These are phyloP conservation scores for Trametes sanguinea DNA, from an alignment of 768 basidiomycete genomes.

Conservation along the genomic window DNA sequence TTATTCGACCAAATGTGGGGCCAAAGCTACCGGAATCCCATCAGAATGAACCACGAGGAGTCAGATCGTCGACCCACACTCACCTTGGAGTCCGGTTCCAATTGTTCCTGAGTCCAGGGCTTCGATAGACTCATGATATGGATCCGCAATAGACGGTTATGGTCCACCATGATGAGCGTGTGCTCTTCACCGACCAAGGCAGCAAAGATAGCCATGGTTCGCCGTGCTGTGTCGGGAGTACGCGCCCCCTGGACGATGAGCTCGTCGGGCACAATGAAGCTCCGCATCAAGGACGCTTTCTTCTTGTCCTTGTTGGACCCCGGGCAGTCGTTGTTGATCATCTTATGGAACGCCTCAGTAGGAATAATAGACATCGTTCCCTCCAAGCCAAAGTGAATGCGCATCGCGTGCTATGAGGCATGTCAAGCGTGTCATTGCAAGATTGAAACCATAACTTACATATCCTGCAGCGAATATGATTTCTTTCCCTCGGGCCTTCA, in stretches of 20 bases:
- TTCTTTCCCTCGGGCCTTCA: no score
- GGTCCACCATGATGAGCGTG: not conserved
- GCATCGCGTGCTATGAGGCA: no score
- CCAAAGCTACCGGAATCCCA: not conserved
- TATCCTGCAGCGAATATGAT: no score
- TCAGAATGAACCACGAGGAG: no score
- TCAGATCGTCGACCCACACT: no score
- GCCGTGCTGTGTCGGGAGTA: not conserved
- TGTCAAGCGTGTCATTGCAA: no score
- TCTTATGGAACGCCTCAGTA: not conserved
- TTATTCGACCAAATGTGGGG: not conserved
- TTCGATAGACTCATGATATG: constrained; percentile 2
- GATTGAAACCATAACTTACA: no score
- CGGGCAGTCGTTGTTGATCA: no score
- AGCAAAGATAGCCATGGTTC: not conserved
- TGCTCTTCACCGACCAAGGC: not conserved
- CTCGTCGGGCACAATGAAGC: not conserved
- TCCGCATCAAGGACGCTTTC: not conserved
- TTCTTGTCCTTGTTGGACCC: no score
- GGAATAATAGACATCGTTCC: no score
- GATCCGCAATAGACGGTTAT: not conserved
- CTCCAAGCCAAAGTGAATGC: no score
- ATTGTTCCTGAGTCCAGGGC: not conserved
- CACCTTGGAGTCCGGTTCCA: no score
- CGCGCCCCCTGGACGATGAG: not conserved